Base-by-base conservation (phyloP, 2,329 filamentous ascomycete genomes). In the Fusarium chuoi region DNA sequence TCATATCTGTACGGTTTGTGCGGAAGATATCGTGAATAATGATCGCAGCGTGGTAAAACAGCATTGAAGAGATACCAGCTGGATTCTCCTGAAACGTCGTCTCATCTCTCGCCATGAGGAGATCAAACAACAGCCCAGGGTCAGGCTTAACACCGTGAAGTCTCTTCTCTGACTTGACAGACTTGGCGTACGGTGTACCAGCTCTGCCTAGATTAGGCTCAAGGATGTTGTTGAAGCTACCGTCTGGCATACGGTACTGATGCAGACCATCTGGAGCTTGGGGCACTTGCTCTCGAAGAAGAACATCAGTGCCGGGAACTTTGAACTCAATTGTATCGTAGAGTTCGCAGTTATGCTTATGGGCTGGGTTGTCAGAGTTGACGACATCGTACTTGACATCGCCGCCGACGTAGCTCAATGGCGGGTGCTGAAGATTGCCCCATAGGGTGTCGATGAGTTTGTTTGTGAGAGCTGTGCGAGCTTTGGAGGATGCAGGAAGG, bases 31-130 rank as follows among this genome's bases (percentile, higher is more conserved):
- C 81, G 30, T 83, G 81, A 18, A 83, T 83, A 58, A 82, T 81
- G 76, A 95, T 92, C 12, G 91, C 90, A 0, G 92, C 93, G 48
- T 93, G 84, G 73, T 94, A 94, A 80, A 94, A 94, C 22, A 95
- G 84, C 83, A 94, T 90, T 75, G 90, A 92, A 0, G 92, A 94
- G 45, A 95, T 90, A n/a, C 89, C 88, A 57, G 92, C 92, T 0
- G 91, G 90, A 78, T 94, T 93, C 62, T 90, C 85, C 69, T 89
- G 86, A 69, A 89, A 89, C n/a, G 75, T 78, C 1, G 75, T 64
- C 38, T 84, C 83, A 42, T 83, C 83, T 33, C 92, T 87, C 22
- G 89, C 89, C 85, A 94, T 88, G 33, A 93, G 78, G 28, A 87
- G 88, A 79, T 94, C 92, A 68, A 94, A 94, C 7, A 94, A 83